Evolutionary conservation across 2,329 filamentous ascomycete species (phyloP), one percentile per base, ranked within the genome.

Genomic region (Exophiala sideris): DNA sequence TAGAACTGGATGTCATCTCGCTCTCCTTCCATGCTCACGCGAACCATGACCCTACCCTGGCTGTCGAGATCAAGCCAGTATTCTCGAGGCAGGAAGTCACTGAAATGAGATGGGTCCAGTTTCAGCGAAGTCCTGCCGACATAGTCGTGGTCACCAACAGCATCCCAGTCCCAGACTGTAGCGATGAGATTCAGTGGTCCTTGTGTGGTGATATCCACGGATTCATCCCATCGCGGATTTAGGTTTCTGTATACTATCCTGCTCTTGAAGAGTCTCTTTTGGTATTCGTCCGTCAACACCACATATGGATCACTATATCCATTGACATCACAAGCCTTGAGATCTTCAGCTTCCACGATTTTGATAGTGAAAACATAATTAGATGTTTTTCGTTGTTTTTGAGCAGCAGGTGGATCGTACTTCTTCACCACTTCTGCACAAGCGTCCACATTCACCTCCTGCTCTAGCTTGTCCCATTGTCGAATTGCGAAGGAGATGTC

Each of bases 301-400:
- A 99, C 91, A 66, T 99, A 99, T 0, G 94, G 94, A 72, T 99
- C 94, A 68, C 92, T 97, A 61, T 87, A 84, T 34, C 94, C 94
- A 65, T 89, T 95, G 63, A 95, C 86, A 71, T 99, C 94, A 68
- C 94, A 97, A n/a, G 94, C 90, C 72, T 97, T 97, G 64, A 99
- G 78, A 65, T 99, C 94, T 72, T 99, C 94, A 7, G 89, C 94
- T 72, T 99, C 94, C 21, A 99, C 91, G 55, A 99, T 91, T 74
- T 99, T 99, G 73, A 99, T 91, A 0, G 94, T 97, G 72, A 99
- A 99, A 51, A 96, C 91, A 68, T 95, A 97, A 68, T 95, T 96
- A 59, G 84, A 88, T 39, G 86, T 83, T 64, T 84, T 87, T 64
- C 84, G 84, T 52, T 82, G 78, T 66, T 79, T 79, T 56, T 84